Percentiles rank a stretch among this genome's conserved stretches.
Evolutionary conservation across 2,329 filamentous ascomycete species (phyloP).

Genomic region (Metarhizium humberi): DNA sequence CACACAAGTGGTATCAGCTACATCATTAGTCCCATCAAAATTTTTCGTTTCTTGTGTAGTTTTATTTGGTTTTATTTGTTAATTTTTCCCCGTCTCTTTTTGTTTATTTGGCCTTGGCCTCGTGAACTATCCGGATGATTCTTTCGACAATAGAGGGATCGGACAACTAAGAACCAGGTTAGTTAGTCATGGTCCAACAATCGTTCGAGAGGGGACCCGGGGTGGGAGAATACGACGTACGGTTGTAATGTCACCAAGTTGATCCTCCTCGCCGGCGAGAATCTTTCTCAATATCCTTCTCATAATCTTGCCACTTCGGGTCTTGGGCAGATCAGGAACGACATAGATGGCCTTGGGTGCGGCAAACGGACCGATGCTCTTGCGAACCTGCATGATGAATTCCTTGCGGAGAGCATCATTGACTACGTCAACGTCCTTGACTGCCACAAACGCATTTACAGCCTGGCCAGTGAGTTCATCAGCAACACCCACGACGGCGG

Average conservation of each 20-base stretch:
- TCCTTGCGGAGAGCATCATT: constrained; percentile 84
- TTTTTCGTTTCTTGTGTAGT: background rate
- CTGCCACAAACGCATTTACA: constrained; percentile 89
- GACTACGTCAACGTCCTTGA: constrained; percentile 75
- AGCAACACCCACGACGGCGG: constrained; percentile 84
- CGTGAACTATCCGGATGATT: constrained; percentile 77
- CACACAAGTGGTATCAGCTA: constrained; percentile 1
- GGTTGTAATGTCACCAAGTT: constrained; percentile 86
- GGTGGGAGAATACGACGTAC: constrained; percentile 42
- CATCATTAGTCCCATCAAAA: background rate
- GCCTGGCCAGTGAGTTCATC: constrained; percentile 96
- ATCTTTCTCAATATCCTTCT: constrained; percentile 95
- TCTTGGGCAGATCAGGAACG: constrained; percentile 93
- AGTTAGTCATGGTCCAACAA: background rate
- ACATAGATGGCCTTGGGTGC: constrained; percentile 90
- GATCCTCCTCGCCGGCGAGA: constrained; percentile 91
- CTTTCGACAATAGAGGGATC: constrained; percentile 83
- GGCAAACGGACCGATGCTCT: constrained; percentile 95
- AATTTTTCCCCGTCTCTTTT: background rate
- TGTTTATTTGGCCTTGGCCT: constrained; percentile 43
- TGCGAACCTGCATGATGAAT: constrained; percentile 86
- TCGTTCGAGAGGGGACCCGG: background rate
- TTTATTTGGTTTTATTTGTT: background rate
- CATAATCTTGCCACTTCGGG: constrained; percentile 98
- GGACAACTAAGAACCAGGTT: constrained; percentile 52